Percentiles rank a stretch among this genome's conserved stretches.
Conservation (phyloP, 2,329 filamentous ascomycete genomes). For the Penicillium sp. region DNA sequence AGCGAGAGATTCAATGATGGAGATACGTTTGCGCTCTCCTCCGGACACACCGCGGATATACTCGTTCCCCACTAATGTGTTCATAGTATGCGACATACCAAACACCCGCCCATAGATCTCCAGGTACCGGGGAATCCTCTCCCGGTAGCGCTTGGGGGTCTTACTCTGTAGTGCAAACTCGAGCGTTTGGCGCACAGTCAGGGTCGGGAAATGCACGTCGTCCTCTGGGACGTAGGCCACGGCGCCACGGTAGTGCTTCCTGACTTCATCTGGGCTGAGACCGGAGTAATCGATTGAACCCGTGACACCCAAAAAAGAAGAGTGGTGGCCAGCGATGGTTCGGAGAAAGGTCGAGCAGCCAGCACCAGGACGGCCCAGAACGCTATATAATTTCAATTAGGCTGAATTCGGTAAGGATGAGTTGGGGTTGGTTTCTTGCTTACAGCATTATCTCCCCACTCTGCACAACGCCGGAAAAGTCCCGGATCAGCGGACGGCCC, state of each 20-base stretch:
- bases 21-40: constrained; percentile 66
- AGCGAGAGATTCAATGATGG: constrained; percentile 63
- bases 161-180: constrained; percentile 63
- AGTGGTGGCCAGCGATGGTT: constrained; percentile 58
- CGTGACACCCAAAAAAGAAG: constrained; percentile 53
- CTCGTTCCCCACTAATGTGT: constrained; percentile 56
- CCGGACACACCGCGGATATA: constrained; percentile 57
- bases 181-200: constrained; percentile 65
- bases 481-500: constrained; percentile 49
- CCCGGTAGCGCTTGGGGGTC: constrained; percentile 54
- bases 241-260: constrained; percentile 58
- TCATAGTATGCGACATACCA: constrained; percentile 60
- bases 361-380: constrained; percentile 59
- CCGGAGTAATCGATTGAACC: constrained; percentile 63
- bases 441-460: constrained; percentile 59
- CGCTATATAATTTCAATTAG: constrained; percentile 22
- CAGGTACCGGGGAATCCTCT: constrained; percentile 56
- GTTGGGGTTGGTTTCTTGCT: constrained; percentile 1
- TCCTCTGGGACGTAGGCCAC: constrained; percentile 66
- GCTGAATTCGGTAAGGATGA: neutral
- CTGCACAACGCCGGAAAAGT: constrained; percentile 57
- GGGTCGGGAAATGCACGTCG: constrained; percentile 59
- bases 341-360: constrained; percentile 67
- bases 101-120: constrained; percentile 63
- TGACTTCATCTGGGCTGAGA: constrained; percentile 54